Base-by-base conservation (phyloP, 148 eudicot genomes). In the Chenopodium album region DNA sequence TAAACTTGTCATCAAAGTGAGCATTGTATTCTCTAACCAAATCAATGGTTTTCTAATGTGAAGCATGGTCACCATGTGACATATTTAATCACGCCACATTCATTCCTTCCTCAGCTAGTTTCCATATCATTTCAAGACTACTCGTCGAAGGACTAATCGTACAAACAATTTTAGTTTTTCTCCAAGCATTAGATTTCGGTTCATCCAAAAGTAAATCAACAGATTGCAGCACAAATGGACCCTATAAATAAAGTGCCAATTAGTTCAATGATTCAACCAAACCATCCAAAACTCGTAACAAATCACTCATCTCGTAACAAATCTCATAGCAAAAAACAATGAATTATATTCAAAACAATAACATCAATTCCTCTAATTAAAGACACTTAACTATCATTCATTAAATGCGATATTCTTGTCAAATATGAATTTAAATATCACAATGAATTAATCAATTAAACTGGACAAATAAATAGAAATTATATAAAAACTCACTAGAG, bases 51-150 rank as follows among this genome's bases (percentile, higher is more conserved):
- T 96, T 94, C 88, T 92, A 89, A 75, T 96, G 99, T 23, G 99
- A 96, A 23, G 93, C 89, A 87, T 96, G 99, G 79, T 96, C 95
- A 59, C 98, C 98, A 71, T 96, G 99, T 12, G 98, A 96, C 99
- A 96, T 96, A 86, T 96, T 96, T 69, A 96, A 86, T 73, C 99
- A 97, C 31, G 98, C 99, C 82, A 96, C 97, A 75, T 94, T 92
- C 99, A 96, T 96, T 75, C 99, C 99, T 73, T 89, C 81, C 84
- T 96, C 98, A 14, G 97, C 98, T 75, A 96, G 88, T 82, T 89
- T 96, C 99, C 98, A 96, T 85, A 96, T 94, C 99, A 96, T 96
- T 78, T 96, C 98, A 4, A 92, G 91, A 56, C 95, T 87, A 87
- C 99, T 92, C 10, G 95, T 87, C 50, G 97, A 92, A 82, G 99